phyloP scores from a whole-genome alignment of 75 land plant species.

The Sequoiadendron giganteum region DNA sequence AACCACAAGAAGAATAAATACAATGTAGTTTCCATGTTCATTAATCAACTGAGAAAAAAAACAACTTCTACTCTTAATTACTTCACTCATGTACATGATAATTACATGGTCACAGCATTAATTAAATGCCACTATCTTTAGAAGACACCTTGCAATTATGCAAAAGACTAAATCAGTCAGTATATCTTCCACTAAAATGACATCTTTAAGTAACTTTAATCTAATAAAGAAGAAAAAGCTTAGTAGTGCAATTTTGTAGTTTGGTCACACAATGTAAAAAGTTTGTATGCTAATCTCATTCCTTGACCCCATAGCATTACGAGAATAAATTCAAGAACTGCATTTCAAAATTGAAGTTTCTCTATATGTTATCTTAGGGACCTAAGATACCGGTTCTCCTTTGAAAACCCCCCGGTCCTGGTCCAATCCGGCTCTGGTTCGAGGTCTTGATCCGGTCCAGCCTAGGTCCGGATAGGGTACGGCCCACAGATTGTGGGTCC shows the following conservation, averaged over 20 bases:
- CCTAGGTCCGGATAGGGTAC: too few species aligned
- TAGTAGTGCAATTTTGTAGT: not conserved
- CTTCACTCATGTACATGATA: not conserved
- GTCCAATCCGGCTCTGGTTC: too few species aligned
- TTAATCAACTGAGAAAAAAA: not conserved
- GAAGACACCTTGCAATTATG: not conserved
- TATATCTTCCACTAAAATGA: not conserved
- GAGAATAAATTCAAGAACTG: not conserved
- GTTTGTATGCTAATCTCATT: not conserved
- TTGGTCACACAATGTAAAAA: not conserved
- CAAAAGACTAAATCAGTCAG: not conserved
- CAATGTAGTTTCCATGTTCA: not conserved
- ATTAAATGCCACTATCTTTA: not conserved
- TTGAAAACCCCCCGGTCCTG: too few species aligned
- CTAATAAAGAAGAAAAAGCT: not conserved
- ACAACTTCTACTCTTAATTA: not conserved
- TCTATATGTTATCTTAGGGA: too few species aligned
- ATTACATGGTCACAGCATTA: not conserved
- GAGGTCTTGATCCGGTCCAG: too few species aligned
- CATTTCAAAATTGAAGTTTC: not conserved
- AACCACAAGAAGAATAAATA: constrained; percentile 5
- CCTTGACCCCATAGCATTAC: not conserved
- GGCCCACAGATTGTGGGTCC: too few species aligned
- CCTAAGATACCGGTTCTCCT: too few species aligned
- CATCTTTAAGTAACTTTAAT: not conserved